These are phyloP conservation scores for Baorangia bicolor DNA, from an alignment of 768 basidiomycete species.

Conservation along the genomic window DNA sequence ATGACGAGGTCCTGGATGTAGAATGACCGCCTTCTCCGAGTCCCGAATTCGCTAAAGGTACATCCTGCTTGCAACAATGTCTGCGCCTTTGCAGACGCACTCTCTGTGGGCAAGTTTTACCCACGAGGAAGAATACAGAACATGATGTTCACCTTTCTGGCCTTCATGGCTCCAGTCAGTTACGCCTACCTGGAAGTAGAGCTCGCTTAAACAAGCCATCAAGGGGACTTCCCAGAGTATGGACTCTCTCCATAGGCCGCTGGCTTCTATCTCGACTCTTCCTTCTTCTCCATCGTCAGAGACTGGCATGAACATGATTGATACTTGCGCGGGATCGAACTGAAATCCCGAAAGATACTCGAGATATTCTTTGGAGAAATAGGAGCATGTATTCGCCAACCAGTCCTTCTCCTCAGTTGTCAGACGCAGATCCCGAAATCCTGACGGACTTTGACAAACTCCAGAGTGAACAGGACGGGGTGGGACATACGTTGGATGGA, in stretches of 20 bases:
- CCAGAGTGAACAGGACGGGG: background rate
- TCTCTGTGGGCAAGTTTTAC: constrained; percentile 43
- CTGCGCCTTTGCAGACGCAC: constrained; percentile 70
- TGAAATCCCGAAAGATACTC: constrained; percentile 69
- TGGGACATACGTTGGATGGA: constrained; percentile 60
- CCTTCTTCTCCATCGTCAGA: constrained; percentile 53
- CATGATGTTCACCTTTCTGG: constrained; percentile 59
- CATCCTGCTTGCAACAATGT: constrained; percentile 63
- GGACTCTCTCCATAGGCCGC: constrained; percentile 76
- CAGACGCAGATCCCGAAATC: constrained; percentile 62
- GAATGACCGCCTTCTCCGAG: constrained; percentile 75
- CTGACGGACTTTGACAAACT: constrained; percentile 46
- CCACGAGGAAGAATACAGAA: background rate
- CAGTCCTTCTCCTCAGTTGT: constrained; percentile 62
- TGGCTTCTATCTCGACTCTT: constrained; percentile 66
- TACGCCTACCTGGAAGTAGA: constrained; percentile 73
- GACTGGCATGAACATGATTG: constrained; percentile 59
- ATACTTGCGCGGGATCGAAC: constrained; percentile 66
- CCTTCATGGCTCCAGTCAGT: constrained; percentile 86
- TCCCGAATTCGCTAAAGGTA: constrained; percentile 83
- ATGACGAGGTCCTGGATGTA: constrained; percentile 77
- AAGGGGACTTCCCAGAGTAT: constrained; percentile 97
- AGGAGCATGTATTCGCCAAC: constrained; percentile 70
- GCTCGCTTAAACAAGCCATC: constrained; percentile 90
- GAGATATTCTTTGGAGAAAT: constrained; percentile 69